These are phyloP conservation scores for Nothophaeocryptopus gaeumannii DNA, from an alignment of 2,329 filamentous ascomycete genomes.

Conservation along the genomic window DNA sequence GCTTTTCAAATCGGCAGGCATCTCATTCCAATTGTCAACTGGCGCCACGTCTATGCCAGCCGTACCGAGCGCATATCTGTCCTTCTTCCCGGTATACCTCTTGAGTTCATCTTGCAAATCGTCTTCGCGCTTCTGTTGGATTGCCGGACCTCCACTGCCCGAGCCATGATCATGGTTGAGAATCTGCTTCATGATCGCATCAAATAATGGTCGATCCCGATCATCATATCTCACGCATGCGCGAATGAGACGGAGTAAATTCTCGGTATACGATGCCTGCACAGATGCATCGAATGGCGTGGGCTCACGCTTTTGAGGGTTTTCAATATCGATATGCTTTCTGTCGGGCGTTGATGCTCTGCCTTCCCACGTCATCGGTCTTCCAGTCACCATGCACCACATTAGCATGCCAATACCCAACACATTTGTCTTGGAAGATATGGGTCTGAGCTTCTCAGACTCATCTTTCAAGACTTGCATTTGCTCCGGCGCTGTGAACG, in stretches of 20 bases:
- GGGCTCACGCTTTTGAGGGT: background rate
- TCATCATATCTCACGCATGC: constrained; percentile 2
- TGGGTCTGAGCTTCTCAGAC: background rate
- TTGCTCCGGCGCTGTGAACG: background rate
- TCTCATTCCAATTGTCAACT: no score
- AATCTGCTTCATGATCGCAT: constrained; percentile 7
- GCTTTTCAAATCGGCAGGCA: no score
- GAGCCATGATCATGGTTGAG: background rate
- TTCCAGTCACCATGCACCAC: constrained; percentile 7
- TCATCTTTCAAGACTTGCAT: background rate
- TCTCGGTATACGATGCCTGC: constrained; percentile 1
- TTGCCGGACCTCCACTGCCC: no score
- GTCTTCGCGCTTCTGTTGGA: no score
- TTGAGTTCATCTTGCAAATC: no score
- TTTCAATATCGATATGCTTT: background rate
- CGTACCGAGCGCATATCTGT: no score
- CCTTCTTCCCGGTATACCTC: no score
- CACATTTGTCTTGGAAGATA: constrained; percentile 8
- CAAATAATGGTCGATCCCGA: constrained; percentile 2
- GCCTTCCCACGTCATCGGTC: background rate
- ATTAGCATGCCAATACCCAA: constrained; percentile 11
- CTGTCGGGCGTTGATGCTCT: background rate
- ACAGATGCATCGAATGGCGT: constrained; percentile 3
- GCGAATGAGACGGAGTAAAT: constrained; percentile 1
- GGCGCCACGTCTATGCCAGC: no score